Conservation (phyloP, 768 basidiomycete genomes). For the Gymnopilus dilepis region DNA sequence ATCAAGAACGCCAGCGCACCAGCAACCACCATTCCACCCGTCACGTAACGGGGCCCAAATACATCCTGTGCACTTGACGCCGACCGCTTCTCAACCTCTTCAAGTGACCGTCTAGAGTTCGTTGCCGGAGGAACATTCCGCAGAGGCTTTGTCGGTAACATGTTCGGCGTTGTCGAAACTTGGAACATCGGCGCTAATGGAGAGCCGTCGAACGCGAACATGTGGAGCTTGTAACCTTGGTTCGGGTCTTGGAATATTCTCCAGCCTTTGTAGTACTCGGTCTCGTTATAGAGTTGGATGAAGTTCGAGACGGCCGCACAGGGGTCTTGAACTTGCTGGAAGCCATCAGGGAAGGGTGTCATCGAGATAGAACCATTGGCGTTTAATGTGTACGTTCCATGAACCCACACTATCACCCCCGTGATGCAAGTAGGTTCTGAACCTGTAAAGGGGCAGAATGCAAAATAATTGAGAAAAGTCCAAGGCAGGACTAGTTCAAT, state of each 20-base stretch:
- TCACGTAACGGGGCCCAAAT: constrained; percentile 27
- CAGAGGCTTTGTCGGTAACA: constrained; percentile 78
- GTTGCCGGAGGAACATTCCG: constrained; percentile 52
- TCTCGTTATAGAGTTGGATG: constrained; percentile 81
- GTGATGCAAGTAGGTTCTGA: constrained; percentile 88
- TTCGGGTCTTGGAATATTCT: constrained; percentile 71
- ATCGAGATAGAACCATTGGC: constrained; percentile 83
- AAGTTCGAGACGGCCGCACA: constrained; percentile 90
- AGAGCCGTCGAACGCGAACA: constrained; percentile 80
- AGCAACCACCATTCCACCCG: constrained; percentile 32
- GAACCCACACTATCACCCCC: constrained; percentile 87
- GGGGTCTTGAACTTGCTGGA: constrained; percentile 93
- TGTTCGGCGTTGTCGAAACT: constrained; percentile 75
- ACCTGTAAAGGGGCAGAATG: constrained; percentile 47
- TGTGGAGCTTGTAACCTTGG: constrained; percentile 69
- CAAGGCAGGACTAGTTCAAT: background rate
- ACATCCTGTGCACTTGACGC: constrained; percentile 32
- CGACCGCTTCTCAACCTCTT: constrained; percentile 22
- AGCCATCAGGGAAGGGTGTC: constrained; percentile 82
- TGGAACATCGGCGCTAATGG: constrained; percentile 76
- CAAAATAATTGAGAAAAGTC: background rate
- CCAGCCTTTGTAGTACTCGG: constrained; percentile 71
- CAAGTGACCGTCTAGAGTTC: background rate
- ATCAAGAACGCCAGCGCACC: constrained; percentile 35
- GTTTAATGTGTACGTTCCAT: constrained; percentile 74